Percentiles rank a stretch among this genome's conserved stretches.
Evolutionary conservation across 371 early-diverging fungal genomes (phyloP).

Genomic region (Parasitella parasitica): DNA sequence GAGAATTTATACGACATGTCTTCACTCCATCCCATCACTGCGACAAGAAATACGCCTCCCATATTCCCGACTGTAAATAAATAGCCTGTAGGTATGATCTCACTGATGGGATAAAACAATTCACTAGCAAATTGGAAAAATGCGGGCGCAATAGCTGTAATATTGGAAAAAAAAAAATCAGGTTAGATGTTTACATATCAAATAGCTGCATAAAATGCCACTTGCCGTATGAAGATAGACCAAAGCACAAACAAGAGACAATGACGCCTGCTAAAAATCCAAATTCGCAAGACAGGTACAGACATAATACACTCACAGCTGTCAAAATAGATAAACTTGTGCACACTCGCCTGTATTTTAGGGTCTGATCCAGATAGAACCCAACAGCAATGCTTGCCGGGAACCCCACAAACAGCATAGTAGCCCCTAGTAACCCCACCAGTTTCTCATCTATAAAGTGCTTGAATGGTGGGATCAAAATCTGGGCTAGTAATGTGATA

Average conservation of each 20-base stretch:
- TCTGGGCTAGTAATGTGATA: constrained; percentile 49
- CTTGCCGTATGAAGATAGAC: constrained; percentile 49
- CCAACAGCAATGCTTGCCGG: constrained; percentile 45
- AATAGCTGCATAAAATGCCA: not conserved
- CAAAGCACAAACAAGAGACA: constrained; percentile 37
- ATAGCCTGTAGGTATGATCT: constrained; percentile 54
- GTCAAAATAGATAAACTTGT: constrained; percentile 26
- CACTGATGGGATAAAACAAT: constrained; percentile 45
- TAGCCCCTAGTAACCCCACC: constrained; percentile 45
- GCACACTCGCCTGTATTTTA: constrained; percentile 35
- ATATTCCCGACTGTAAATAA: constrained; percentile 44
- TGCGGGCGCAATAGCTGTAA: constrained; percentile 50
- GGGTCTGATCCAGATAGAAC: constrained; percentile 43
- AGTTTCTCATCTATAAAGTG: constrained; percentile 28
- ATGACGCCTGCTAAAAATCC: constrained; percentile 28
- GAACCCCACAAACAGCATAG: constrained; percentile 45
- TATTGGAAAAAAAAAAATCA: not conserved
- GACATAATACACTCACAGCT: constrained; percentile 24
- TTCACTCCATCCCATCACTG: constrained; percentile 51
- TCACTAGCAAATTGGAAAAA: constrained; percentile 54
- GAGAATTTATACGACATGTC: constrained; percentile 19
- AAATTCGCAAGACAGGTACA: constrained; percentile 30
- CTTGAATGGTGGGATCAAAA: constrained; percentile 44
- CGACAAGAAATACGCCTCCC: constrained; percentile 37
- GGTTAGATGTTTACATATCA: constrained; percentile 30